These are phyloP conservation scores for Ettlia oleoabundans DNA, from an alignment of 139 green algal genomes.

Conservation along the genomic window DNA sequence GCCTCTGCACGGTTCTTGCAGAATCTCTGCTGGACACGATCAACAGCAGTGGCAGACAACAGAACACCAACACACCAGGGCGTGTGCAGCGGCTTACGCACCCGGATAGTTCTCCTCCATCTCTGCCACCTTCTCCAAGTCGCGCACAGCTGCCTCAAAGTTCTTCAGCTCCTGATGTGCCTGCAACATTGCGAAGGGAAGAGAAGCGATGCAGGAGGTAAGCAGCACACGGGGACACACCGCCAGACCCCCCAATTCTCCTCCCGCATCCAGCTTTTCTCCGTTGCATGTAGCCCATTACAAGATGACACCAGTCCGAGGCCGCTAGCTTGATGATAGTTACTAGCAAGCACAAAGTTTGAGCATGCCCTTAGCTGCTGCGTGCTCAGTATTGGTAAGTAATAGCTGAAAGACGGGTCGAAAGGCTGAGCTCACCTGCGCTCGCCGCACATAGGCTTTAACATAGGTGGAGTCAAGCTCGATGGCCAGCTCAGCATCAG, in stretches of 20 bases:
- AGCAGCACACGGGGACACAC: background rate
- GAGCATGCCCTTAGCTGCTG: too few species aligned
- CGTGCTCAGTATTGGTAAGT: too few species aligned
- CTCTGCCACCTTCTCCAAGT: conserved; percentile 49
- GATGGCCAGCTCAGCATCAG: conserved; percentile 46
- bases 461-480: conserved; percentile 42
- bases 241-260: too few species aligned
- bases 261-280: too few species aligned
- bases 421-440: background rate
- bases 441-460: conserved; percentile 48
- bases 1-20: too few species aligned
- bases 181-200: background rate
- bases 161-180: conserved; percentile 43
- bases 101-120: conserved; percentile 16
- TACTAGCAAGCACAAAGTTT: too few species aligned
- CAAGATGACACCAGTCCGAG: too few species aligned
- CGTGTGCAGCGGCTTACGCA: background rate
- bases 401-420: background rate
- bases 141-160: conserved; percentile 48
- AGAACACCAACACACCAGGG: background rate
- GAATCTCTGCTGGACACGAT: background rate
- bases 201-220: background rate
- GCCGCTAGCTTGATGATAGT: too few species aligned
- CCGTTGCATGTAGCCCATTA: too few species aligned
- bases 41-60: too few species aligned